Percentiles rank a stretch among this genome's conserved stretches.
Evolutionary conservation across 495 filamentous ascomycete genomes (phyloP).

Genomic region (Gamarada debralockiae): DNA sequence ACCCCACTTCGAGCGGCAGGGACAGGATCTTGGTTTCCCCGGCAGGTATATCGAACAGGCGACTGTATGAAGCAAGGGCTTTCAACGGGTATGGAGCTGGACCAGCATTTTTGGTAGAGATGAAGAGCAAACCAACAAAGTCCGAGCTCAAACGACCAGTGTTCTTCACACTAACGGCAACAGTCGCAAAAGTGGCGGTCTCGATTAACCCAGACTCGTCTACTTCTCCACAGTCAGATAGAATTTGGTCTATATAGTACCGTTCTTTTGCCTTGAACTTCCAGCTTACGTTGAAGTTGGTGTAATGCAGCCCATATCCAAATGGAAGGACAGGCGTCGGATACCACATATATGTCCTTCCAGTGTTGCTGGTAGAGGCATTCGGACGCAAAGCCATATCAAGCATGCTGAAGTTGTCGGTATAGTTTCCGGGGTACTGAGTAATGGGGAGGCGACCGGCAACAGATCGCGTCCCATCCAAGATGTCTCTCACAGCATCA

Average conservation of each 20-base stretch:
- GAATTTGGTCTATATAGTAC: neutral
- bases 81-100: constrained; percentile 49
- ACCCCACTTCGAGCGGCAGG: constrained; percentile 36
- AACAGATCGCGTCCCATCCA: constrained; percentile 48
- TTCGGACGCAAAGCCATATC: constrained; percentile 41
- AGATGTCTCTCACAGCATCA: constrained; percentile 48
- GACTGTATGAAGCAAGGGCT: constrained; percentile 44
- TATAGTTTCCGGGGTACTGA: constrained; percentile 42
- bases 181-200: constrained; percentile 28
- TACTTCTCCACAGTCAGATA: no score
- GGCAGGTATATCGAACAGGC: constrained; percentile 33
- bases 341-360: constrained; percentile 60
- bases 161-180: constrained; percentile 39
- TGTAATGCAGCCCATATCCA: constrained; percentile 51
- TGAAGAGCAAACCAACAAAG: constrained; percentile 43
- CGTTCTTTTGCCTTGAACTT: neutral
- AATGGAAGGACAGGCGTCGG: constrained; percentile 49
- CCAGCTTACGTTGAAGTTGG: constrained; percentile 32
- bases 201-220: no score
- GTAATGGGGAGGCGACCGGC: constrained; percentile 52
- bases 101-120: constrained; percentile 33
- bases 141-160: constrained; percentile 38
- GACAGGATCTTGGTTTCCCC: constrained; percentile 12
- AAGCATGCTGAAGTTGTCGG: constrained; percentile 33
- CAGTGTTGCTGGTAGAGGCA: constrained; percentile 30